Evolutionary conservation across 192 early-diverging fungal genomes (phyloP), one percentile per base, ranked within the genome.

Genomic region (Rhizophagus sp.): DNA sequence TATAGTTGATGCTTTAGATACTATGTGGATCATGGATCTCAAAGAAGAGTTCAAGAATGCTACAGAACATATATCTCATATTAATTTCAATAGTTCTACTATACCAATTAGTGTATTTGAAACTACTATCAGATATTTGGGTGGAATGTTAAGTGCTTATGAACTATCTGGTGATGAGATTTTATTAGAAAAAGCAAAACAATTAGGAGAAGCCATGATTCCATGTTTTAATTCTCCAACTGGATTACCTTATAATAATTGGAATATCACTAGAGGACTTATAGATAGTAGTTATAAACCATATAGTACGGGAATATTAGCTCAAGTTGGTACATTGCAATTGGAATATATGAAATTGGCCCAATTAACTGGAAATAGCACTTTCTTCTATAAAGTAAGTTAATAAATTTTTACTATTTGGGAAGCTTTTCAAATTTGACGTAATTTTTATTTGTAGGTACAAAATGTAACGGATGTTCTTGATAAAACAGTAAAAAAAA

Each of bases 341-440:
- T 84, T 97, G n/a, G 96, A 97, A 84, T 93, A 94, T 79, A 90
- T 91, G 83, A 93, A 94, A 62, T 88, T 97, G n/a, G 93, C 93
- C 7, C 86, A 94, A 76, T 87, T 96, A 9, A 95, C 95, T 11
- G 92, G 91, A 3, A 86, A 96, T 67, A 86, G 89, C 22, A 84
- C 78, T 3, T 97, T 94, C 81, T 90, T 92, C 64, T 64, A 88
- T 34, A 82, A 75, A 75, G 91, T 93, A 88, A 52, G 39, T 25
- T 12, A 47, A 41, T 41, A 41, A 41, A 6, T 8, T 41, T 41
- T 4, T 15, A 1, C 70, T 71, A 62, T 11, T 9, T 4, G 6
- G 69, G 65, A 41, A 22, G 10, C 12, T 22, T 36, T 10, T 70
- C 11, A 8, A 44, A 17, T 22, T 70, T 24, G 8, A 47, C 11